Evolutionary conservation across 176 grass and related monocot species (phyloP), one percentile per base, ranked within the genome.

Genomic region (Olyra latifolia): DNA sequence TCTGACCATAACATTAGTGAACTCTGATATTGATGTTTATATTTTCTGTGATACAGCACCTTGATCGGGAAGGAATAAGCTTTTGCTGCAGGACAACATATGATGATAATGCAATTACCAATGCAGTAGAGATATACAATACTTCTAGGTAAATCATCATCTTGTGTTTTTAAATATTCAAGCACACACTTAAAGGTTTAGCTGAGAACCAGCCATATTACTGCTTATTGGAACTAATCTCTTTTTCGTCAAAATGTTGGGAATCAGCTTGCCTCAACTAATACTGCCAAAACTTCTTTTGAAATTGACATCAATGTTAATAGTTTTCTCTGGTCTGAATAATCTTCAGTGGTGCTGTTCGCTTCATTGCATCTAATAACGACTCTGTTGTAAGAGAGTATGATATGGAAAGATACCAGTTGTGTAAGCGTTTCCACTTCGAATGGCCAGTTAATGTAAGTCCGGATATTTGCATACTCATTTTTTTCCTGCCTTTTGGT

Each of bases 71-170:
- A 92, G 93, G 93, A 84, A 84, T 97, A 88, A 93, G 87, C 82
- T 97, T 88, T 87, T 91, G 90, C 71, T 92, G 87, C n/a, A 70
- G 85, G 24, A 84, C 81, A 44, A 97, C 93, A 46, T 90, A 87
- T 85, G 90, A 97, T 84, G 93, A 97, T 20, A 97, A 93, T 93
- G 88, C 93, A 41, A 93, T 97, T 49, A 97, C 88, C 54, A 97
- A 97, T 78, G 84, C 93, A 68, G 72, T 97, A 64, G 93, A 97
- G 27, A 97, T 93, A 49, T 93, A 90, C 57, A 86, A 84, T 67
- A 90, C 80, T 69, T 49, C 90, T 61, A 93, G 89, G 93, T 91
- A 78, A 70, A 40, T 78, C 17, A 68, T 52, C 35, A 28, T n/a
- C 43, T 35, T 35, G 32, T 35, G 32, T 35, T 35, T 35, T 69